Conservation (phyloP, 208 protist species). For the Leishmania lainsoni region DNA sequence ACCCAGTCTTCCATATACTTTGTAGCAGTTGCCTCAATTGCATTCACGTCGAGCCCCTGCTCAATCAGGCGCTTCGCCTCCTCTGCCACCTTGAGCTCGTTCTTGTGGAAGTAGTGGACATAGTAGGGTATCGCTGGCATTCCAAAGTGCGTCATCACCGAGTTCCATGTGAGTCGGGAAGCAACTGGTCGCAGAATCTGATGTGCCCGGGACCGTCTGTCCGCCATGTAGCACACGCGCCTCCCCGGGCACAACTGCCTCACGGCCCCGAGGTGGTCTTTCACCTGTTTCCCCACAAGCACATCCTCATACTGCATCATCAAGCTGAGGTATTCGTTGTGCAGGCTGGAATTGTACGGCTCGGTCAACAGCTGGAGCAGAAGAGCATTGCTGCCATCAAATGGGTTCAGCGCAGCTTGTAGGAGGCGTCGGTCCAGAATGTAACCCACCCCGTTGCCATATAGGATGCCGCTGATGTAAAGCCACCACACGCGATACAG, state of each 20-base stretch:
- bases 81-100: background rate
- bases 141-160: no score
- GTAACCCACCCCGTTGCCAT: background rate
- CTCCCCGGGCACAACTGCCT: no score
- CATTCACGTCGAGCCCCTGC: background rate
- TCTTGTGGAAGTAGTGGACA: background rate
- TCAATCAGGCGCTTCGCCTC: background rate
- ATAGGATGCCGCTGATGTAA: background rate
- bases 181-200: no score
- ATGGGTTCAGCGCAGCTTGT: background rate
- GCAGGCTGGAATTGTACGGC: background rate
- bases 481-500: background rate
- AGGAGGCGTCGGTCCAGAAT: background rate
- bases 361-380: background rate
- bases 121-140: no score
- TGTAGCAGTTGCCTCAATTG: no score
- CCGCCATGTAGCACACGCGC: no score
- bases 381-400: background rate
- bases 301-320: no score
- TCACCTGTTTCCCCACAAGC: no score
- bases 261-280: no score
- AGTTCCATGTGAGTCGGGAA: no score
- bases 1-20: no score
- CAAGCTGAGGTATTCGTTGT: background rate
- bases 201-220: no score